Evolutionary conservation across 768 basidiomycete genomes (phyloP), one percentile per base, ranked within the genome.

Genomic region (Pulveroboletus sp.): DNA sequence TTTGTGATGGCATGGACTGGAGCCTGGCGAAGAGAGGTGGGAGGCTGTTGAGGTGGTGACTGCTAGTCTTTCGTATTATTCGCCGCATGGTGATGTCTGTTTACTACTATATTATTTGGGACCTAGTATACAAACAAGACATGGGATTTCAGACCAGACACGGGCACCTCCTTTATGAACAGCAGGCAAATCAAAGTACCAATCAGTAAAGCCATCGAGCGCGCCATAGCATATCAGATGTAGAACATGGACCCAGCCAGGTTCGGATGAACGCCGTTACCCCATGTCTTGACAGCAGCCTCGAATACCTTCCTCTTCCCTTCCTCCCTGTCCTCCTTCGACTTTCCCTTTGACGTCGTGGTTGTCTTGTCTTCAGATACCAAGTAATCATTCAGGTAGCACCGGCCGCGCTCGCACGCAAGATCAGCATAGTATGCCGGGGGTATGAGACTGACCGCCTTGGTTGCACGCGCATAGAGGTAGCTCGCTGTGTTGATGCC

Each of bases 371-470:
- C 77, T 18, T 79, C 78, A 4, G 73, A 65, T 41, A 70, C 77
- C 63, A 91, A 65, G 44, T 89, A 82, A 1, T 84, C 81, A 53
- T 89, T 86, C 36, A 92, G 56, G 59, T 89, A 92, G 60, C 75
- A 85, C 33, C 89, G 69, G 0, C 85, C 89, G 9, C 89, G 73
- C 67, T 92, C 89, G 63, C 88, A 90, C 1, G 87, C 89, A 44
- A 91, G 67, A 67, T 91, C 88, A 7, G 87, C 85, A 57, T 89
- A 89, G 61, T 89, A 89, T 0, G 88, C 88, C 0, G 88, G 77
- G 0, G 89, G 88, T 10, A 90, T 75, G 21, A 92, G 71, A 61
- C 86, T 89, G 28, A 93, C 91, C 0, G 89, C 85, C 58, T 87
- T 85, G 3, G 89, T 93, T 0, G 89, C 89, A 5, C 90, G 79